Percentiles rank a stretch among this genome's conserved stretches.
Conservation (phyloP, 345 rosid species). For the Dipteronia dyeriana region DNA sequence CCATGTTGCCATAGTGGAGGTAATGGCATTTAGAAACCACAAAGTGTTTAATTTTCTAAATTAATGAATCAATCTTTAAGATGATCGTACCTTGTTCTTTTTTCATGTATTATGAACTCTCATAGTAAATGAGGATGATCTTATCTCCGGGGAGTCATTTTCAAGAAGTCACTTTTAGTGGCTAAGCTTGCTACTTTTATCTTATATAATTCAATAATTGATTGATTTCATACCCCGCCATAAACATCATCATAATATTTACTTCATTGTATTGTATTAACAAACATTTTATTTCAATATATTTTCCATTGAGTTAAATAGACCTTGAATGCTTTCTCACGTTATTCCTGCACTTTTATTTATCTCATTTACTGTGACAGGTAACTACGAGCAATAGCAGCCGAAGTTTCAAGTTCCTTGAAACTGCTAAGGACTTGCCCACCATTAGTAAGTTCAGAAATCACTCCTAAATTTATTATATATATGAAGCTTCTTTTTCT, state of each 20-base stretch:
- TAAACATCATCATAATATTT: not conserved
- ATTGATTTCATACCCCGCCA: not conserved
- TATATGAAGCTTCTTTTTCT: not conserved
- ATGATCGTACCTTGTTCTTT: not conserved
- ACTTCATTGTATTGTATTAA: not conserved
- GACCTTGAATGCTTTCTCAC: not conserved
- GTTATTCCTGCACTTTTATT: not conserved
- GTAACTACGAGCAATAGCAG: conserved; percentile 42
- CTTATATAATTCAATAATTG: not conserved
- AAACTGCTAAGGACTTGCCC: conserved; percentile 77
- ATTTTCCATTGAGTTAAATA: not conserved
- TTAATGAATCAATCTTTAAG: conserved; percentile 1
- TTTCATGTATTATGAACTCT: not conserved
- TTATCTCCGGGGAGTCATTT: not conserved
- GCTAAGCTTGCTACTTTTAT: conserved; percentile 2
- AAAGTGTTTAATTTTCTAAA: not conserved
- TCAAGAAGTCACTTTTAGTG: not conserved
- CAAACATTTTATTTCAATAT: not conserved
- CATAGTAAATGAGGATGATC: not conserved
- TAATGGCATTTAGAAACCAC: conserved; percentile 22
- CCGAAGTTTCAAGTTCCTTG: conserved; percentile 75
- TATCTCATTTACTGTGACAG: conserved; percentile 37
- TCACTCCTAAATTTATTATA: not conserved
- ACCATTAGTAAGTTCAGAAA: conserved; percentile 66
- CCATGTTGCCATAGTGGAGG: conserved; percentile 91